These are phyloP conservation scores for Volutella citrinella DNA, from an alignment of 2,329 filamentous ascomycete species.

Conservation along the genomic window DNA sequence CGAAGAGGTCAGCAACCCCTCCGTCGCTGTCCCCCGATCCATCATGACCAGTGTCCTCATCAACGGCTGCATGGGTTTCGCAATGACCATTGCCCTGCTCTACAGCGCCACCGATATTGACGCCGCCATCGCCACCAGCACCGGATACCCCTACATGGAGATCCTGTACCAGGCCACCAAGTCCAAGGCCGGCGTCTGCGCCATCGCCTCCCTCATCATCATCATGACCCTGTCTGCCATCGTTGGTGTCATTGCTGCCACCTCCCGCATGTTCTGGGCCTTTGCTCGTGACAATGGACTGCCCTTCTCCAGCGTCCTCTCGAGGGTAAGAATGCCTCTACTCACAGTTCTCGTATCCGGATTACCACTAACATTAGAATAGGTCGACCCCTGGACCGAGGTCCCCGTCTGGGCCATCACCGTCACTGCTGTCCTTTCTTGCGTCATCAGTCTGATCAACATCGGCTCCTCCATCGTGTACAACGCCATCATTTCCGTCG, in stretches of 20 bases:
- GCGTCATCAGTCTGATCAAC: constrained; percentile 21
- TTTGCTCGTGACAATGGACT: no score
- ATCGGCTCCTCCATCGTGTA: constrained; percentile 20
- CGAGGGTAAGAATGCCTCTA: constrained; percentile 7
- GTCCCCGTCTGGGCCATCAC: constrained; percentile 21
- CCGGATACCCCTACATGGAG: constrained; percentile 22
- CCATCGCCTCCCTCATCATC: constrained; percentile 17
- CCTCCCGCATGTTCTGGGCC: constrained; percentile 22
- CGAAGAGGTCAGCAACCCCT: constrained; percentile 21
- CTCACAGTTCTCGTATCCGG: accelerated
- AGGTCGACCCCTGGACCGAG: constrained; percentile 19
- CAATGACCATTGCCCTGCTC: constrained; percentile 23
- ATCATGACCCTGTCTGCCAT: constrained; percentile 21
- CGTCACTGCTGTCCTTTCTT: constrained; percentile 15
- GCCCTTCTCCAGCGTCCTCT: constrained; percentile 15
- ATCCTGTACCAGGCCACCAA: constrained; percentile 22
- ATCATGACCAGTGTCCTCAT: constrained; percentile 20
- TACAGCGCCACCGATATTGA: constrained; percentile 21
- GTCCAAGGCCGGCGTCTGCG: constrained; percentile 15
- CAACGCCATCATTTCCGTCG: constrained; percentile 21
- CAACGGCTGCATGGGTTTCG: constrained; percentile 18
- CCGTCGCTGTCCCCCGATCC: constrained; percentile 16
- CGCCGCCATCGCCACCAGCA: constrained; percentile 15
- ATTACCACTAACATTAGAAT: not conserved
- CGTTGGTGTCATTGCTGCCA: constrained; percentile 21